Percentiles rank a stretch among this genome's conserved stretches.
phyloP scores from a whole-genome alignment of 345 rosid species.

The Salix udensis region DNA sequence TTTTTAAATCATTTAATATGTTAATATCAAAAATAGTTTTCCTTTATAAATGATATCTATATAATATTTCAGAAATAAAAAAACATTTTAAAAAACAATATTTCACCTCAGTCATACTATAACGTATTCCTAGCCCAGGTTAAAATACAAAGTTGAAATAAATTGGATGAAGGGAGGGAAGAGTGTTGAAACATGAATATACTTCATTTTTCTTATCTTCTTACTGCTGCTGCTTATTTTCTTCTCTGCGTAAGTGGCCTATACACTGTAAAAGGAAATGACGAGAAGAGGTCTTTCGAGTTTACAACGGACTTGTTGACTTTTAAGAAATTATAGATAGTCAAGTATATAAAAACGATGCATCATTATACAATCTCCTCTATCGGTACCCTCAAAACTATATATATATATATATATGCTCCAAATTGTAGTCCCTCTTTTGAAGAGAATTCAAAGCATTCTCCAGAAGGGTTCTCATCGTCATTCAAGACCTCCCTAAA shows the following conservation, averaged over 20 bases:
- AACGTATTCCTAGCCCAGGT: too few relatives aligned
- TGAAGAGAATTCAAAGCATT: conserved; percentile 40
- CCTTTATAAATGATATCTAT: too few relatives aligned
- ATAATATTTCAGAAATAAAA: too few relatives aligned
- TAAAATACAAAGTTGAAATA: too few relatives aligned
- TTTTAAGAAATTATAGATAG: not conserved
- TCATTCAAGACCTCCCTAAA: conserved; percentile 17
- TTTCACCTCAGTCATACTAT: too few relatives aligned
- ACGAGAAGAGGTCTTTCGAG: not conserved
- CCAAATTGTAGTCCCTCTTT: conserved; percentile 33
- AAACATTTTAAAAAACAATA: too few relatives aligned
- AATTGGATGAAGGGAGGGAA: too few relatives aligned
- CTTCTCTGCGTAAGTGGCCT: not conserved
- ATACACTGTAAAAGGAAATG: not conserved
- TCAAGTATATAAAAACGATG: not conserved
- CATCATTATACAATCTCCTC: not conserved
- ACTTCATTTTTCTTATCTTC: too few relatives aligned
- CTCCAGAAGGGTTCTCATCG: conserved; percentile 25
- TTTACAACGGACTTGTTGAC: not conserved
- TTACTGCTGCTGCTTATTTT: too few relatives aligned
- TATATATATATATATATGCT: not conserved
- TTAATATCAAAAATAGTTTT: too few relatives aligned
- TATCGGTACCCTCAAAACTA: not conserved
- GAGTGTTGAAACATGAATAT: too few relatives aligned
- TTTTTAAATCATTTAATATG: too few relatives aligned